Percentiles rank a stretch among this genome's conserved stretches.
Conservation (phyloP, 768 basidiomycete species). For the Coprinopsis strossmayeri region DNA sequence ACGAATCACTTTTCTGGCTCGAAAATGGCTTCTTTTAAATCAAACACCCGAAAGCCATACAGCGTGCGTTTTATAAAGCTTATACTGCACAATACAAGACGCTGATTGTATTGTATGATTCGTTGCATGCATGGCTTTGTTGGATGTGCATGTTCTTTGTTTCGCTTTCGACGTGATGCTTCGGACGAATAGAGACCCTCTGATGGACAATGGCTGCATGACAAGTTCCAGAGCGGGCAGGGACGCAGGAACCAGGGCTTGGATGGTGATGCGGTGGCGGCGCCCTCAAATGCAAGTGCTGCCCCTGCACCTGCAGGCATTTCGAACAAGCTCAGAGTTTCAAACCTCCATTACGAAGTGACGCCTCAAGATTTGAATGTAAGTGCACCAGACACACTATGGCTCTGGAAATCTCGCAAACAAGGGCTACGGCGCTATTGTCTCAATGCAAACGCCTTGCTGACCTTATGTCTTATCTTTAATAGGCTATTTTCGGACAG, state of each 20-base stretch:
- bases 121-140: background rate
- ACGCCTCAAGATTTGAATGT: slow-evolving; percentile 85
- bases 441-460: background rate
- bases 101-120: background rate
- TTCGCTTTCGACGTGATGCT: no score
- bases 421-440: background rate
- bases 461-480: slow-evolving; percentile 2
- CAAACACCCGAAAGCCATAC: slow-evolving; percentile 22
- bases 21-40: slow-evolving; percentile 20
- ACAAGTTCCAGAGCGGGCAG: slow-evolving; percentile 45
- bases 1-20: slow-evolving; percentile 7
- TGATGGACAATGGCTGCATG: slow-evolving; percentile 70
- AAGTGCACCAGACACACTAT: slow-evolving; percentile 22
- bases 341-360: slow-evolving; percentile 90
- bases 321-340: slow-evolving; percentile 60
- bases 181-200: slow-evolving; percentile 42
- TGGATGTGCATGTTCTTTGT: no score
- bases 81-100: background rate
- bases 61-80: slow-evolving; percentile 14
- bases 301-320: slow-evolving; percentile 23
- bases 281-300: slow-evolving; percentile 19
- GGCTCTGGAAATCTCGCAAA: background rate
- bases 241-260: slow-evolving; percentile 21
- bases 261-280: slow-evolving; percentile 9
- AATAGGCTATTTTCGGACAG: slow-evolving; percentile 82